Conservation (phyloP, 2,329 filamentous ascomycete genomes). For the Trichoderma breve region DNA sequence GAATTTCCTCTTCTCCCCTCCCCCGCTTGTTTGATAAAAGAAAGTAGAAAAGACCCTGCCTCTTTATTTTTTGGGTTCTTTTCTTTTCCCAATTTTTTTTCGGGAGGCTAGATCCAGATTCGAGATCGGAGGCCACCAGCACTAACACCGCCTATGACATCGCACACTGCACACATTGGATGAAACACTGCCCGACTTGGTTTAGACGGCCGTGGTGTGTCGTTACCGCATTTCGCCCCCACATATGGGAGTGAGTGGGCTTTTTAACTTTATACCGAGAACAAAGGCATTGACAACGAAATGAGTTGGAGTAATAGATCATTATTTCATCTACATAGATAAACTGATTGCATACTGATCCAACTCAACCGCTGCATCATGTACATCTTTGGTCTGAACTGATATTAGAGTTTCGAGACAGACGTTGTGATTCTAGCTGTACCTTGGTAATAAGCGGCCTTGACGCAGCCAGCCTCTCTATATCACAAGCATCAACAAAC, state of each 20-base stretch:
- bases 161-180: background rate
- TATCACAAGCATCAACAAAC: background rate
- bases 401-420: background rate
- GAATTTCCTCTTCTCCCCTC: background rate
- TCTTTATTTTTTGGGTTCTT: background rate
- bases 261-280: background rate
- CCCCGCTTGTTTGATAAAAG: background rate
- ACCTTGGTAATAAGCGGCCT: background rate
- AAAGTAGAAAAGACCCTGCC: background rate
- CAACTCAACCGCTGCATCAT: too few species aligned
- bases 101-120: background rate
- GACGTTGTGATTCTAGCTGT: too few species aligned
- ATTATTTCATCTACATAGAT: background rate
- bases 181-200: background rate
- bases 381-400: background rate
- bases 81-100: background rate
- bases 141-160: background rate
- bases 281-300: background rate
- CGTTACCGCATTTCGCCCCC: conserved; percentile 4
- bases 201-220: background rate
- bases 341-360: background rate
- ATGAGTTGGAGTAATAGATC: background rate
- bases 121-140: conserved; percentile 9
- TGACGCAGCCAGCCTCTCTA: background rate
- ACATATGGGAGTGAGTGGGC: background rate